Evolutionary conservation across 2,329 filamentous ascomycete species (phyloP), one percentile per base, ranked within the genome.

Genomic region (Aspergillus luchuensis): DNA sequence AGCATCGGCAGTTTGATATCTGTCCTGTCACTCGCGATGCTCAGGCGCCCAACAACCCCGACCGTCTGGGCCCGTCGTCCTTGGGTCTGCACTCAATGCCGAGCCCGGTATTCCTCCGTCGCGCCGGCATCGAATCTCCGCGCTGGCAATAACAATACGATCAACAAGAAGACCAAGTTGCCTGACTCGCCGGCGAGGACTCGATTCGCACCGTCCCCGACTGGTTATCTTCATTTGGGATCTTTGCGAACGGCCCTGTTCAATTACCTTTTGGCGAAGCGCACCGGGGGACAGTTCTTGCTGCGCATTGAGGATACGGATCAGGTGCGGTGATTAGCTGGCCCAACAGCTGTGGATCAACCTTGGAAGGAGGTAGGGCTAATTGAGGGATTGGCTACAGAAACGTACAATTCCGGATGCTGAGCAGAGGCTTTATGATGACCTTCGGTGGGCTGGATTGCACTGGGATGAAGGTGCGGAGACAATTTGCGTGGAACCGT

Each of bases 301-400:
- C 80, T 99, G 53, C 87, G 95, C 8, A 88, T 99, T 64, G 95
- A 99, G 79, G 95, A 99, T 75, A 99, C 95, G 4, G 95, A 98
- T 77, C 91, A 91, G 83, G 91, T 92, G 77, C 67, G 82, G 53
- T 28, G 33, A 43, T 54, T 75, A 17, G 39, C 15, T 19, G 17
- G 25, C 11, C 38, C 13, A 25, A 30, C 21, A 13, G 17, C 38
- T 13, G 17, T 8, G 4, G 30, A 36, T 4, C 49, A 11, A 38
- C 30, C 21, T 23, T 11, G 10, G 19, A 8, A 23, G 41, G 41
- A 23, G 8, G 19, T 45, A 38, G 43, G 43, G 56, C 59, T 66
- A 53, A 62, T 81, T 65, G 79, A 67, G 58, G 56, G 39, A 48
- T n/a, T 41, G 43, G 21, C 28, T 66, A 63, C 78, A 95, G 91